A percentile compares a stretch with the other conserved stretches of the same genome.
Evolutionary conservation across 768 basidiomycete genomes (phyloP).

Genomic region (Leccinum longicurvipes): DNA sequence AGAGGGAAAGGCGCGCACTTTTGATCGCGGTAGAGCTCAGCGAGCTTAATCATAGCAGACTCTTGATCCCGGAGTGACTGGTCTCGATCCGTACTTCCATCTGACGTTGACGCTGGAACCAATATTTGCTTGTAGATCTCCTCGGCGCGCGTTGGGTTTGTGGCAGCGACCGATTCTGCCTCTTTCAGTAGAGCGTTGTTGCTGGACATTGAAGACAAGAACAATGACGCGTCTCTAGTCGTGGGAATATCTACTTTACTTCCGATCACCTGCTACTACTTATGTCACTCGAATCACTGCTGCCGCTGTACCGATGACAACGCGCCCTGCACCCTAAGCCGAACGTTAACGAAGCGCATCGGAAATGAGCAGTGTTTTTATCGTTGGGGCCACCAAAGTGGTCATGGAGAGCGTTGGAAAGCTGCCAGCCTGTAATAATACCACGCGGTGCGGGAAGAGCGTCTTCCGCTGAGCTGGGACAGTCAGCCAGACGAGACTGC

Average conservation of each 20-base stretch:
- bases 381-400: no score
- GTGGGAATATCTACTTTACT: constrained; percentile 19
- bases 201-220: constrained; percentile 19
- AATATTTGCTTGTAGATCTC: constrained; percentile 73
- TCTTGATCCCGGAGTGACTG: constrained; percentile 78
- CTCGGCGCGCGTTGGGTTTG: constrained; percentile 63
- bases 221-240: constrained; percentile 25
- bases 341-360: no score
- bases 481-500: no score
- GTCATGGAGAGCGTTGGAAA: no score
- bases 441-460: no score
- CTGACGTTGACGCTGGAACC: constrained; percentile 35
- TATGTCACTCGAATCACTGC: no score
- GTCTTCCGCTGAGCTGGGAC: no score
- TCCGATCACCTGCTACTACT: background rate
- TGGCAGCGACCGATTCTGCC: constrained; percentile 46
- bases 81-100: constrained; percentile 43
- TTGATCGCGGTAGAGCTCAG: constrained; percentile 82
- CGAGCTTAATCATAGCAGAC: constrained; percentile 78
- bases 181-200: constrained; percentile 34
- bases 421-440: no score
- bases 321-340: no score
- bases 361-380: no score
- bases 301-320: no score
- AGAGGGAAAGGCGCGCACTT: constrained; percentile 46